phyloP scores from a whole-genome alignment of 2,329 filamentous ascomycete species.

The Venturia pyrina region DNA sequence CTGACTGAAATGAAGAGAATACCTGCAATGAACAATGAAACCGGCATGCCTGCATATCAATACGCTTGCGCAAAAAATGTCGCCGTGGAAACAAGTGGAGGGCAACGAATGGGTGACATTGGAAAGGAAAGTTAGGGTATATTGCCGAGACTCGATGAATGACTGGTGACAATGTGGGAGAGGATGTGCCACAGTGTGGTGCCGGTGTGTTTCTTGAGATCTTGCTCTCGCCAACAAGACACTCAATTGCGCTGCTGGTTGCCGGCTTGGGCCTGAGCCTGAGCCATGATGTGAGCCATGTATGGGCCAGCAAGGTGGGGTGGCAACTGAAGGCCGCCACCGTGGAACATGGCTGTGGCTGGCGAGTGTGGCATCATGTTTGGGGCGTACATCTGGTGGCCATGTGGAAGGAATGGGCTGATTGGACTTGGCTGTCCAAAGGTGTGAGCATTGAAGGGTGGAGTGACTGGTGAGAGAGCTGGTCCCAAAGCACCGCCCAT shows the following conservation, averaged over 20 bases:
- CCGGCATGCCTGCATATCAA: neutral
- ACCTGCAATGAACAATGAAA: neutral
- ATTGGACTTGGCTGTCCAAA: conserved; percentile 1
- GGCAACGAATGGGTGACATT: neutral
- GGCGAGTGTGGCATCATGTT: neutral
- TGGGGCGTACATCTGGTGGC: neutral
- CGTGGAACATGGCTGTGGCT: conserved; percentile 2
- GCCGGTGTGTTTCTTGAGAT: neutral
- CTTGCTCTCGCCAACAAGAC: neutral
- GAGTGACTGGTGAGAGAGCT: conserved; percentile 2
- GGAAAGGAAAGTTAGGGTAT: neutral
- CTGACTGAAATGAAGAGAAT: neutral
- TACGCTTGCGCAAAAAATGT: neutral
- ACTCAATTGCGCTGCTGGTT: conserved; percentile 2
- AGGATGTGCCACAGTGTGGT: neutral
- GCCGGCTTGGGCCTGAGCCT: neutral
- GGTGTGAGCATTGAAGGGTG: neutral
- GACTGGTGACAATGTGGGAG: neutral
- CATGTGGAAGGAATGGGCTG: neutral
- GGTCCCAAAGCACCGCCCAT: neutral
- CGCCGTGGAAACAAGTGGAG: neutral
- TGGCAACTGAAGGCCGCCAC: neutral
- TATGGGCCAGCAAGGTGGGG: neutral
- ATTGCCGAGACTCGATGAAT: neutral
- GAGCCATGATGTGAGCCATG: neutral